Base-by-base conservation (phyloP, 2,329 filamentous ascomycete species). In the Teratosphaeria zuluensis region DNA sequence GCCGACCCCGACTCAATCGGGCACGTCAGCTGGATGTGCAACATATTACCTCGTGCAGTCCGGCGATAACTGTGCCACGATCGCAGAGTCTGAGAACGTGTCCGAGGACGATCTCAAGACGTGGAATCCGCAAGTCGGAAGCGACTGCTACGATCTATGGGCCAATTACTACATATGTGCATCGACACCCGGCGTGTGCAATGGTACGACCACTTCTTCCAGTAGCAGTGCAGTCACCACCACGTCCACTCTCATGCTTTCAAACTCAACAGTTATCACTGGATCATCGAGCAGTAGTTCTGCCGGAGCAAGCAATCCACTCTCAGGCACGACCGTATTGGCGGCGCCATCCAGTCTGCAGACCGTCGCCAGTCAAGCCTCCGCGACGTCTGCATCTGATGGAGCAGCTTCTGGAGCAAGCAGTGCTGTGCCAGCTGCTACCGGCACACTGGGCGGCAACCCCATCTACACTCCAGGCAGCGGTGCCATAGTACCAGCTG, bases 401-500 rank as follows among this genome's bases (percentile, higher is more conserved):
- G n/a, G 14, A 5, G 35, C 35, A 9, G 42, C 16, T 21, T 48
- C 42, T 19, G 42, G 42, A 9, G 4, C 7, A 48, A 48, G 42
- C 7, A 48, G n/a, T 48, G 42, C 42, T 48, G 42, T 11, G 19
- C 42, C 42, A 48, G 16, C 6, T 21, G 42, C 42, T 48, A 19
- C 42, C 16, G 42, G 42, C 4, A 48, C 16, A n/a, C 42, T 48
- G 16, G 42, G 42, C 42, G 52, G 52, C 24, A 53, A 53, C 12
- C 19, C 52, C 8, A 53, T 53, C 2, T 30, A 30, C 62, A 71
- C 69, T 24, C 84, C 82, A 33, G 75, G 77, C 58, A 70, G 82
- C 63, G 74, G 77, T 68, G 74, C 80, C 69, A 69, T 78, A 57
- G 81, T 86, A 57, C 78, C 79, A n/a, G 81, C 73, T 61, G 82